These are phyloP conservation scores for Neurospora sp. DNA, from an alignment of 2,329 filamentous ascomycete genomes.

Conservation along the genomic window DNA sequence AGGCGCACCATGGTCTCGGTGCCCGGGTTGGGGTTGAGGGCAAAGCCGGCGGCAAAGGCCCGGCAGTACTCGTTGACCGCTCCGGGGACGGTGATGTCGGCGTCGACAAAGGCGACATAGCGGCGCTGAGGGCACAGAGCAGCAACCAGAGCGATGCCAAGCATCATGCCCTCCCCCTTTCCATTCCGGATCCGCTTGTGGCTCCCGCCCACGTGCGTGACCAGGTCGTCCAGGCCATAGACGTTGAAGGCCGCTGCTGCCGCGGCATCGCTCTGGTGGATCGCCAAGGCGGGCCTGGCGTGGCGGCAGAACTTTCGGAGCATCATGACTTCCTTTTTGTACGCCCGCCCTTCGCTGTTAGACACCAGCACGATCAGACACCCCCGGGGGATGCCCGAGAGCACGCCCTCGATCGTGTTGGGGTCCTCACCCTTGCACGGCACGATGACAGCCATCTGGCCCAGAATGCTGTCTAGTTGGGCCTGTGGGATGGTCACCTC, in stretches of 20 bases:
- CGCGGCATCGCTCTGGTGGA: slow-evolving; percentile 21
- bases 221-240: slow-evolving; percentile 16
- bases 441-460: slow-evolving; percentile 21
- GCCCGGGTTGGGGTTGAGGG: slow-evolving; percentile 11
- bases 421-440: slow-evolving; percentile 23
- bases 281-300: slow-evolving; percentile 15
- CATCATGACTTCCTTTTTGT: slow-evolving; percentile 15
- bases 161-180: slow-evolving; percentile 25
- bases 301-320: slow-evolving; percentile 13
- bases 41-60: slow-evolving; percentile 22
- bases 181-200: slow-evolving; percentile 17
- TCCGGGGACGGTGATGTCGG: slow-evolving; percentile 22
- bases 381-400: slow-evolving; percentile 20
- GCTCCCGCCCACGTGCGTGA: slow-evolving; percentile 10
- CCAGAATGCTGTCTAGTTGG: slow-evolving; percentile 5
- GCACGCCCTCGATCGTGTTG: slow-evolving; percentile 18
- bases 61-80: slow-evolving; percentile 24
- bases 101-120: slow-evolving; percentile 25
- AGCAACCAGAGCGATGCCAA: slow-evolving; percentile 22
- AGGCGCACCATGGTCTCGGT: slow-evolving; percentile 23
- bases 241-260: slow-evolving; percentile 17
- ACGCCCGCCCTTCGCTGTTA: slow-evolving; percentile 16
- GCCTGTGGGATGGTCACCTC: slow-evolving; percentile 2
- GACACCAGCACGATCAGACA: slow-evolving; percentile 24
- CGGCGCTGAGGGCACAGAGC: slow-evolving; percentile 11